phyloP scores from a whole-genome alignment of 2,329 filamentous ascomycete species.

The Dactylellina cionopaga region DNA sequence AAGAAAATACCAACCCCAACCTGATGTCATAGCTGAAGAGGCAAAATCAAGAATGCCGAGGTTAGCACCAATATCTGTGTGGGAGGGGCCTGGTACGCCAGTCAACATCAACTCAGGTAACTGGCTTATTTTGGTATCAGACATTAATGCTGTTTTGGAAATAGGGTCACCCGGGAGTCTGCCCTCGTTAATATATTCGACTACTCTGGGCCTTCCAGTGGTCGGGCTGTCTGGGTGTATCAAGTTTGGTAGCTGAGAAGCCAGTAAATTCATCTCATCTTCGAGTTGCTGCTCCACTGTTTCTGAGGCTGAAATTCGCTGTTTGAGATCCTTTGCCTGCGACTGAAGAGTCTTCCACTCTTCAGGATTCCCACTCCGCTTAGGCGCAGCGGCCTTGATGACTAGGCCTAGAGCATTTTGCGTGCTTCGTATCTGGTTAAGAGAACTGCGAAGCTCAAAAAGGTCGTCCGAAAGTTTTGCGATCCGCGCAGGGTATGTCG shows the following conservation, averaged over 20 bases:
- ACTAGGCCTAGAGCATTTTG: conserved; percentile 71
- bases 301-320: conserved; percentile 70
- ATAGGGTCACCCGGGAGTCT: conserved; percentile 61
- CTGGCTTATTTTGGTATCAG: conserved; percentile 48
- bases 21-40: conserved; percentile 79
- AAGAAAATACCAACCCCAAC: conserved; percentile 98
- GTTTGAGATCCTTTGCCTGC: conserved; percentile 74
- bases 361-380: conserved; percentile 60
- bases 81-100: conserved; percentile 65
- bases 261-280: conserved; percentile 76
- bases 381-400: conserved; percentile 64
- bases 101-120: conserved; percentile 55
- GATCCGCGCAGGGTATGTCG: conserved; percentile 69
- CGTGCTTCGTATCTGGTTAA: conserved; percentile 72
- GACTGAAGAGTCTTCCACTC: conserved; percentile 68
- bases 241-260: conserved; percentile 84
- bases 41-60: conserved; percentile 93
- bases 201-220: conserved; percentile 71
- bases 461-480: conserved; percentile 68
- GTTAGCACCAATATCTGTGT: conserved; percentile 85
- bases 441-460: conserved; percentile 70
- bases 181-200: conserved; percentile 82
- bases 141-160: conserved; percentile 54
- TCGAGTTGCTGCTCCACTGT: conserved; percentile 70
- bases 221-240: conserved; percentile 80